Percentiles rank a stretch among this genome's conserved stretches.
These are phyloP conservation scores for Alternaria infectoria DNA, from an alignment of 2,329 filamentous ascomycete genomes.

Conservation along the genomic window DNA sequence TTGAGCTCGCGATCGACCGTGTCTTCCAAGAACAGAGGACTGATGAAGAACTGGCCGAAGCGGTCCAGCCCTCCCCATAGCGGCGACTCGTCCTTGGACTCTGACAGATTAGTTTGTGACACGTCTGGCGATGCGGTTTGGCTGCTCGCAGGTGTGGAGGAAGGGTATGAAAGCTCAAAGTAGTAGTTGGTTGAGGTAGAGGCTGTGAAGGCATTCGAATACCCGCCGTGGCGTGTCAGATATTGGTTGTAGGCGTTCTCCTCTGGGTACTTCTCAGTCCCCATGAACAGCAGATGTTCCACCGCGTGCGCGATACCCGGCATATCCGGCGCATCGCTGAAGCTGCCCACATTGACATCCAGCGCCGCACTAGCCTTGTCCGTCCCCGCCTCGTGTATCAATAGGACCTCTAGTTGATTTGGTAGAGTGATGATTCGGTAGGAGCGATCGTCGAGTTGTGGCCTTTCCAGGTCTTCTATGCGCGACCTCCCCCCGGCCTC, in stretches of 20 bases:
- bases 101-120: slow-evolving; percentile 45
- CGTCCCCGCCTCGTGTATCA: slow-evolving; percentile 92
- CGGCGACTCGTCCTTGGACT: slow-evolving; percentile 58
- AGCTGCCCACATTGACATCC: slow-evolving; percentile 95
- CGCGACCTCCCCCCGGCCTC: slow-evolving; percentile 36
- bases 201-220: slow-evolving; percentile 94
- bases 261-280: slow-evolving; percentile 90
- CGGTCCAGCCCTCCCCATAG: slow-evolving; percentile 85
- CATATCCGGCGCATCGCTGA: slow-evolving; percentile 89
- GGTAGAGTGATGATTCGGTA: slow-evolving; percentile 86
- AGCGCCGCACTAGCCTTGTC: slow-evolving; percentile 96
- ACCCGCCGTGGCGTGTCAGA: slow-evolving; percentile 85
- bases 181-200: slow-evolving; percentile 96
- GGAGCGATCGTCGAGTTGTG: slow-evolving; percentile 80
- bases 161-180: slow-evolving; percentile 89
- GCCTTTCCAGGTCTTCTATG: slow-evolving; percentile 76
- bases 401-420: slow-evolving; percentile 87
- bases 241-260: slow-evolving; percentile 89
- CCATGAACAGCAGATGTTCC: slow-evolving; percentile 97
- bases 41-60: slow-evolving; percentile 93
- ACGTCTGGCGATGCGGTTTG: slow-evolving; percentile 44
- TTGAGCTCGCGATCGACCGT: slow-evolving; percentile 86
- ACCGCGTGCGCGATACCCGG: slow-evolving; percentile 95
- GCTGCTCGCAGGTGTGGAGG: slow-evolving; percentile 62
- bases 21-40: slow-evolving; percentile 82